Percentiles rank a stretch among this genome's conserved stretches.
These are phyloP conservation scores for Pyrenochaeta sp. DNA, from an alignment of 2,329 filamentous ascomycete genomes.

Conservation along the genomic window DNA sequence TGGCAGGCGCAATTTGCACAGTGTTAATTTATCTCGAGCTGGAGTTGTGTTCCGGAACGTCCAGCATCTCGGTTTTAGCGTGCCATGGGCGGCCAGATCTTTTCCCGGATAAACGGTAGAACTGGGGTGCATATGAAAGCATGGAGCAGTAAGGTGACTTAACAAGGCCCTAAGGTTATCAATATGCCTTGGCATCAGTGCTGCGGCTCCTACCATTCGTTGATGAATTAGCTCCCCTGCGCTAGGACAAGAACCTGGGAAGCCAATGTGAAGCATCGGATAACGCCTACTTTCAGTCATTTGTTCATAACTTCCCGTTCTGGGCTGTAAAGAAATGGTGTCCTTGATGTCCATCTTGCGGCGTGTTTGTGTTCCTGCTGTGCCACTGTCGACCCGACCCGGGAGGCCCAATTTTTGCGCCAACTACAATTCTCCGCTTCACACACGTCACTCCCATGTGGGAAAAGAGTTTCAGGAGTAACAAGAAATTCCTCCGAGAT, in stretches of 20 bases:
- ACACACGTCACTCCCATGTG: not conserved
- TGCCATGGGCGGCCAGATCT: conserved; percentile 2
- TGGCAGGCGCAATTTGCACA: conserved; percentile 19
- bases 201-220: not conserved
- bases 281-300: not conserved
- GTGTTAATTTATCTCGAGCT: conserved; percentile 11
- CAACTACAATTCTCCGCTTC: not conserved
- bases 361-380: not conserved
- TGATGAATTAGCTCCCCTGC: not conserved
- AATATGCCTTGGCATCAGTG: conserved; percentile 1
- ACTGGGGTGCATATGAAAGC: conserved; percentile 10
- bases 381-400: conserved; percentile 1
- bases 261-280: not conserved
- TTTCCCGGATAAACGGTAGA: conserved; percentile 22
- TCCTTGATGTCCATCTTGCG: not conserved
- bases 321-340: not conserved
- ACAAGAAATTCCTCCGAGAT: not conserved
- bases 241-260: not conserved
- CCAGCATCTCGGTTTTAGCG: not conserved
- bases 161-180: not conserved
- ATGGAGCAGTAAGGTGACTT: not conserved
- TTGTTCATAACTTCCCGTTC: not conserved
- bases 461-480: not conserved
- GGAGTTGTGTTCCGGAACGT: conserved; percentile 7
- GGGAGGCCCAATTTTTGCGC: conserved; percentile 1